Evolutionary conservation across 2,329 filamentous ascomycete species (phyloP).

Genomic region (Nemania sp.): DNA sequence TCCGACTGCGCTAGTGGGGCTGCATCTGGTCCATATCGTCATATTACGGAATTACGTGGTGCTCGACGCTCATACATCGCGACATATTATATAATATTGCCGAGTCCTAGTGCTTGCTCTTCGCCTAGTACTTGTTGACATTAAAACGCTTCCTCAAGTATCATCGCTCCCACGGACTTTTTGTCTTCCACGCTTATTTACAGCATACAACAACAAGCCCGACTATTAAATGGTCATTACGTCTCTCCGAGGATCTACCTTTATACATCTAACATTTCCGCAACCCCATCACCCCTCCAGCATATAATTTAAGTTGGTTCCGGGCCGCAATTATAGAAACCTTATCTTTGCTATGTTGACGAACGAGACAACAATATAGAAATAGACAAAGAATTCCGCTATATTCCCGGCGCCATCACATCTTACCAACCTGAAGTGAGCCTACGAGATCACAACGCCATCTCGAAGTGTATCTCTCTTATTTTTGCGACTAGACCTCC

Average conservation of each 20-base stretch:
- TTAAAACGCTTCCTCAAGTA: not conserved
- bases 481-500: not conserved
- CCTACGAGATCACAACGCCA: constrained; percentile 1
- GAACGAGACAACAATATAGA: not conserved
- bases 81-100: constrained; percentile 38
- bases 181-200: constrained; percentile 6
- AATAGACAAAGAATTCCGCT: not conserved
- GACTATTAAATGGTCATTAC: not conserved
- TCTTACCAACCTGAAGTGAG: constrained; percentile 11
- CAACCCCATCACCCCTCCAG: not conserved
- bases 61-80: constrained; percentile 43
- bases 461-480: constrained; percentile 12
- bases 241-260: not conserved
- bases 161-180: not conserved
- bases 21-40: constrained; percentile 46
- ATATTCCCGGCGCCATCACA: constrained; percentile 3
- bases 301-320: constrained; percentile 1
- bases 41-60: constrained; percentile 46
- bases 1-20: constrained; percentile 38
- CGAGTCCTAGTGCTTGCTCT: constrained; percentile 3
- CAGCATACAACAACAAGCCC: not conserved
- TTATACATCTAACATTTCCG: not conserved
- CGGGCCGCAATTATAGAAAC: not conserved
- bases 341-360: not conserved
- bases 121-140: constrained; percentile 15